Evolutionary conservation across 225 moss, liverwort and hornwort genomes (phyloP).

Genomic region (Bryum argenteum): DNA sequence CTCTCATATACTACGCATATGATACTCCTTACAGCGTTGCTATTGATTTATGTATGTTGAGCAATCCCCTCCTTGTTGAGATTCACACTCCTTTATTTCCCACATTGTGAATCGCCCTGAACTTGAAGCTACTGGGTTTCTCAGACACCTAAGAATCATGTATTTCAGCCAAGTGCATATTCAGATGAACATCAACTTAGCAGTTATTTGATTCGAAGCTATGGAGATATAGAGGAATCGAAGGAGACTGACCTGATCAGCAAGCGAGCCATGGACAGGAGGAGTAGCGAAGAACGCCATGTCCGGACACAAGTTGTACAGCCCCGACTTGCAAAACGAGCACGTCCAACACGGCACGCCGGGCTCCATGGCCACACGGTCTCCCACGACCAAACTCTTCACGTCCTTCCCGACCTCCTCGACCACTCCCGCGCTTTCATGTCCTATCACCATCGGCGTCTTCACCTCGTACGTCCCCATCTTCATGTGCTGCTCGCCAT

Average conservation of each 20-base stretch:
- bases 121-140: too few relatives aligned
- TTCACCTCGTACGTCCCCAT: slow-evolving; percentile 63
- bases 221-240: too few relatives aligned
- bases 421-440: slow-evolving; percentile 77
- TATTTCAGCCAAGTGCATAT: too few relatives aligned
- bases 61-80: too few relatives aligned
- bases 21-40: too few relatives aligned
- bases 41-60: too few relatives aligned
- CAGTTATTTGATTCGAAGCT: too few relatives aligned
- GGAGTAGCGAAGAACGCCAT: slow-evolving; percentile 96
- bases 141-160: too few relatives aligned
- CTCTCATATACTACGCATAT: too few relatives aligned
- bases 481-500: slow-evolving; percentile 35
- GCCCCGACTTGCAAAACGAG: slow-evolving; percentile 63
- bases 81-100: too few relatives aligned
- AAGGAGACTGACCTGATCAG: slow-evolving; percentile 52
- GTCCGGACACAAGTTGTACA: slow-evolving; percentile 79
- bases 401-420: slow-evolving; percentile 69
- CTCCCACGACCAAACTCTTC: slow-evolving; percentile 59
- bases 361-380: slow-evolving; percentile 85
- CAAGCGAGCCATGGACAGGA: slow-evolving; percentile 77
- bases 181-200: too few relatives aligned
- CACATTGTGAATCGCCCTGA: too few relatives aligned
- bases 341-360: slow-evolving; percentile 78
- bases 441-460: slow-evolving; percentile 89